phyloP scores from a whole-genome alignment of 768 basidiomycete species.

The Amanita molliuscula region DNA sequence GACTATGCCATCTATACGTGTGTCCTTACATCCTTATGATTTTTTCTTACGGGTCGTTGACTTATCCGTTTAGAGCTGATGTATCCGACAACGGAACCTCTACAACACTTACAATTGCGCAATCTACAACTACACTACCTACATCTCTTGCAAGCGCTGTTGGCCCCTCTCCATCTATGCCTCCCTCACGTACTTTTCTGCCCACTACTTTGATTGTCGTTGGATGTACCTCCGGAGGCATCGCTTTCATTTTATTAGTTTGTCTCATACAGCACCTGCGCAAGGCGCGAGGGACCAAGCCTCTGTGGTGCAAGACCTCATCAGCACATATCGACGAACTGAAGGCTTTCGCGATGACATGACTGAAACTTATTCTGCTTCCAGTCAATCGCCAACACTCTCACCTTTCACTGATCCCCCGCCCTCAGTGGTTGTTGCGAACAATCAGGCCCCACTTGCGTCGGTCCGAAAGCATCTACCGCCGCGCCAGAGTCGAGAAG shows the following conservation, averaged over 20 bases:
- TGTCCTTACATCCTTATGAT: constrained; percentile 6
- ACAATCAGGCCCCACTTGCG: neutral
- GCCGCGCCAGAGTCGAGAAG: neutral
- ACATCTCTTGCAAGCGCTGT: neutral
- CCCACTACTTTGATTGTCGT: constrained; percentile 7
- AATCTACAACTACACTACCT: neutral
- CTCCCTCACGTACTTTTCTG: constrained; percentile 4
- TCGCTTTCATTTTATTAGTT: constrained; percentile 10
- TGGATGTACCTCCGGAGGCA: constrained; percentile 14
- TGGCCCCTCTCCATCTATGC: neutral
- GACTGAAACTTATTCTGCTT: neutral
- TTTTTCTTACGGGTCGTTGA: neutral
- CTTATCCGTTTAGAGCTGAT: neutral
- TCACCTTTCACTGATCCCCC: no score
- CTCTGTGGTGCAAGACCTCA: no score
- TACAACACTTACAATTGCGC: neutral
- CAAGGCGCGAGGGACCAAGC: no score
- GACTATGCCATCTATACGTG: constrained; percentile 34
- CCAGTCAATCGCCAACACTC: neutral
- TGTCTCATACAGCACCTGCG: neutral
- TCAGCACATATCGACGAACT: neutral
- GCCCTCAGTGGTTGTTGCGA: neutral
- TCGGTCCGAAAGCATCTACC: neutral
- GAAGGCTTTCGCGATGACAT: neutral
- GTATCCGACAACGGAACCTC: neutral